phyloP scores from a whole-genome alignment of 108 stramenopile species.

The Ochromonas danica region DNA sequence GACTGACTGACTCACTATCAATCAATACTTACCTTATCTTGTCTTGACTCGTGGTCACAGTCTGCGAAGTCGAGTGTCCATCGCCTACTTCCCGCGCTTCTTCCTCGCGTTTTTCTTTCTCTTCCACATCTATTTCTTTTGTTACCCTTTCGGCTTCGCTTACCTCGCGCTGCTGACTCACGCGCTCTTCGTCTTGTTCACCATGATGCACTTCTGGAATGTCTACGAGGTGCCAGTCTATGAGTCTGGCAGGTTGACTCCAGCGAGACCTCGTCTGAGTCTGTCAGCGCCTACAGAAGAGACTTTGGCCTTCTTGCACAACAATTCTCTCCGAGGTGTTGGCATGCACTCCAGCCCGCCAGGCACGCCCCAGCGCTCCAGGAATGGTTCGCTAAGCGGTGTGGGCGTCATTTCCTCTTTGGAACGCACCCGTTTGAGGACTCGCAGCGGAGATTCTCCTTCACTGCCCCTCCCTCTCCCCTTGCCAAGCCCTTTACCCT shows the following conservation, averaged over 20 bases:
- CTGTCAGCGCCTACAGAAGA: not conserved
- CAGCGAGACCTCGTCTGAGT: not conserved
- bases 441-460: not conserved
- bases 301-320: no score
- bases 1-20: not conserved
- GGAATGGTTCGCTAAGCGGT: not conserved
- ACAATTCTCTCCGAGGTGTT: not conserved
- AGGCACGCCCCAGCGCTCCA: not conserved
- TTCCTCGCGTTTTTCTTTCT: slow-evolving; percentile 80
- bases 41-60: not conserved
- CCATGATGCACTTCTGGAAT: slow-evolving; percentile 85
- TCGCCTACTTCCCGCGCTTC: slow-evolving; percentile 77
- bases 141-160: slow-evolving; percentile 79
- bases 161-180: slow-evolving; percentile 74
- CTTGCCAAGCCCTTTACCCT: not conserved
- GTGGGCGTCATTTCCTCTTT: not conserved
- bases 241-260: slow-evolving; percentile 60
- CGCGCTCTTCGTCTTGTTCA: slow-evolving; percentile 70
- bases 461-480: not conserved
- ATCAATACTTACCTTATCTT: not conserved
- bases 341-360: not conserved
- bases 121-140: slow-evolving; percentile 89
- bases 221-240: slow-evolving; percentile 81
- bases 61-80: slow-evolving; percentile 65
- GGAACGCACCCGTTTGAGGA: not conserved